These are phyloP conservation scores for Conoideocrella luteorostrata DNA, from an alignment of 2,329 filamentous ascomycete species.

Conservation along the genomic window DNA sequence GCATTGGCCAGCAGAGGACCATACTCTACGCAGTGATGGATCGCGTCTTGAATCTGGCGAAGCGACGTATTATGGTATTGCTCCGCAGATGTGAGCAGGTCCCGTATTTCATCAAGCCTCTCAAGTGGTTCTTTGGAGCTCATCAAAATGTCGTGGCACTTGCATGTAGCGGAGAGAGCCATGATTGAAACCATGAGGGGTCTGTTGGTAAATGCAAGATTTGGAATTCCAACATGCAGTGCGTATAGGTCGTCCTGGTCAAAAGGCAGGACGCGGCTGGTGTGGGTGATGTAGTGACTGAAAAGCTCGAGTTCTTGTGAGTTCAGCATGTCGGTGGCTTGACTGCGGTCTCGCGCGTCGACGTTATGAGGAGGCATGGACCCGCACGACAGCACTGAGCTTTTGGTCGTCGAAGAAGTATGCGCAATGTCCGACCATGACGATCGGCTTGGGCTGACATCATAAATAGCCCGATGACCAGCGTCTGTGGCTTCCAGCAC, in stretches of 20 bases:
- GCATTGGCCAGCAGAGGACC: constrained; percentile 21
- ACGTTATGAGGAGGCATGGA: too few species aligned
- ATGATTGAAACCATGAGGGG: constrained; percentile 36
- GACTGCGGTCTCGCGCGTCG: not conserved
- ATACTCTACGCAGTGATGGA: constrained; percentile 23
- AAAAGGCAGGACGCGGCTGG: constrained; percentile 28
- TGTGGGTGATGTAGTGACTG: constrained; percentile 35
- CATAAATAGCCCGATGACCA: not conserved
- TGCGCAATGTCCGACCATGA: not conserved
- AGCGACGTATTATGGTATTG: constrained; percentile 31
- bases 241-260: constrained; percentile 32
- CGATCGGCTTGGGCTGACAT: not conserved
- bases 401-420: not conserved
- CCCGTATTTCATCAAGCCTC: constrained; percentile 6
- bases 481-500: not conserved
- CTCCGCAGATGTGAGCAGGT: constrained; percentile 24
- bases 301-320: constrained; percentile 30
- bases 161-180: constrained; percentile 33
- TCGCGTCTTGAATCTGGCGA: constrained; percentile 26
- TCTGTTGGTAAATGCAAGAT: constrained; percentile 31
- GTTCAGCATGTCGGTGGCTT: constrained; percentile 12
- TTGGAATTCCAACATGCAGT: constrained; percentile 34
- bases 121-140: not conserved
- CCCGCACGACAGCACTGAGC: not conserved
- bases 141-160: constrained; percentile 27